Conservation (phyloP, 805 yeast genomes). For the Candida tallmaniae region DNA sequence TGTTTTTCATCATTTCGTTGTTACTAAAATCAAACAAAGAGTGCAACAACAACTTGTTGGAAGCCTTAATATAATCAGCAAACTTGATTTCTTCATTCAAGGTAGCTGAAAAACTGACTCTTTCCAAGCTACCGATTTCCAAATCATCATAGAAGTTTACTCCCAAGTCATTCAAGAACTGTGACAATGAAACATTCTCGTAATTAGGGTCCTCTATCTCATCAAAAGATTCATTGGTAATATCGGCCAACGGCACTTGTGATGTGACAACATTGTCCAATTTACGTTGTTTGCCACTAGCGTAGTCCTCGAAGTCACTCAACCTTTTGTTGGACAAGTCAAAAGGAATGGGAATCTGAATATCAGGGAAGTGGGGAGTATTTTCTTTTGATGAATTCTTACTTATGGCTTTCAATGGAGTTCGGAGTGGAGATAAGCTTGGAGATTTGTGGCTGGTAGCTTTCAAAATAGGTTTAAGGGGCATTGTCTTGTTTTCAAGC, state of each 20-base stretch:
- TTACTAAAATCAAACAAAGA: constrained; percentile 53
- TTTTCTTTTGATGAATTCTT: constrained; percentile 1
- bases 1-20: constrained; percentile 48
- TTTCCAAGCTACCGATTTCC: constrained; percentile 25
- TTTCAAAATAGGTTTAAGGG: constrained; percentile 2
- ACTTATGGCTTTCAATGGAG: constrained; percentile 1
- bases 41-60: constrained; percentile 37
- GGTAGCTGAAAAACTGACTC: constrained; percentile 18
- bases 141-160: constrained; percentile 45
- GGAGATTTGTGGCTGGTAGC: constrained; percentile 3
- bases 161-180: constrained; percentile 37
- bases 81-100: constrained; percentile 11
- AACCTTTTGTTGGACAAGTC: constrained; percentile 9
- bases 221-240: constrained; percentile 3
- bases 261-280: constrained; percentile 2
- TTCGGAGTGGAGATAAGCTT: neutral
- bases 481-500: neutral
- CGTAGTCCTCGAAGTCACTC: constrained; percentile 6
- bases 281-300: constrained; percentile 3
- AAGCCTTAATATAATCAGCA: constrained; percentile 35
- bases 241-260: constrained; percentile 18
- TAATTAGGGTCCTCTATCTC: constrained; percentile 21
- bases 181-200: constrained; percentile 30
- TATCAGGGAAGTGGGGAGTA: constrained; percentile 11
- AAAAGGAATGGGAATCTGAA: constrained; percentile 12